These are phyloP conservation scores for Fusarium begoniae DNA, from an alignment of 2,329 filamentous ascomycete species.

Conservation along the genomic window DNA sequence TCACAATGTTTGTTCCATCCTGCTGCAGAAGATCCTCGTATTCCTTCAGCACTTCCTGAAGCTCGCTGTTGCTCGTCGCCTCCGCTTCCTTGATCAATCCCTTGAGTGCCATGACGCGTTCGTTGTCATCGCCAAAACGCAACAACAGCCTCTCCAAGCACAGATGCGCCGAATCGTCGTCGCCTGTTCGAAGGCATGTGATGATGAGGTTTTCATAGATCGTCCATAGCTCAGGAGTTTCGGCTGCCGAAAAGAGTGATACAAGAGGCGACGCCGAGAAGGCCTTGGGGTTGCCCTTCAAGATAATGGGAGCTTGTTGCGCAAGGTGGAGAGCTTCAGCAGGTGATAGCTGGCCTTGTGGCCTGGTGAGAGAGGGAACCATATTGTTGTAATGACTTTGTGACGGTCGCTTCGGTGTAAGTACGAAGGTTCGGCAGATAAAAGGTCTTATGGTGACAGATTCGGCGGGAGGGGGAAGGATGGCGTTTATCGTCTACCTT, in stretches of 20 bases:
- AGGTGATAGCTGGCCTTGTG: conserved; percentile 65
- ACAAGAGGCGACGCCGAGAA: conserved; percentile 63
- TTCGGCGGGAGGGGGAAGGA: neutral
- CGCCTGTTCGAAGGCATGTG: conserved; percentile 83
- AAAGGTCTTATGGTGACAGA: neutral
- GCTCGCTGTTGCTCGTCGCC: conserved; percentile 70
- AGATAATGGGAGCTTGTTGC: conserved; percentile 67
- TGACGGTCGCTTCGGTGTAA: conserved; percentile 4
- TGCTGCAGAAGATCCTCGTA: conserved; percentile 80
- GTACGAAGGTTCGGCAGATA: neutral
- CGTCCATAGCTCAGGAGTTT: conserved; percentile 84
- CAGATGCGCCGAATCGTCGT: conserved; percentile 78
- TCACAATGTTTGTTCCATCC: conserved; percentile 82
- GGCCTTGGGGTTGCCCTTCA: conserved; percentile 62
- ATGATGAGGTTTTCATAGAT: conserved; percentile 88
- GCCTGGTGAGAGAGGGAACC: conserved; percentile 64
- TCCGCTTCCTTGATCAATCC: conserved; percentile 87
- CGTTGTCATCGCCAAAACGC: conserved; percentile 86
- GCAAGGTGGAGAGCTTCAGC: conserved; percentile 65
- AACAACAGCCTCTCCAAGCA: conserved; percentile 79
- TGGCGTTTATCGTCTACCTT: conserved; percentile 14
- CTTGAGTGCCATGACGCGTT: conserved; percentile 83
- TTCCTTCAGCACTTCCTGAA: conserved; percentile 76
- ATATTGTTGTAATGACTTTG: conserved; percentile 45
- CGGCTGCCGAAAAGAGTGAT: conserved; percentile 65